Evolutionary conservation across 192 early-diverging fungal genomes (phyloP).

Genomic region (Chytriomyces hyalinus): DNA sequence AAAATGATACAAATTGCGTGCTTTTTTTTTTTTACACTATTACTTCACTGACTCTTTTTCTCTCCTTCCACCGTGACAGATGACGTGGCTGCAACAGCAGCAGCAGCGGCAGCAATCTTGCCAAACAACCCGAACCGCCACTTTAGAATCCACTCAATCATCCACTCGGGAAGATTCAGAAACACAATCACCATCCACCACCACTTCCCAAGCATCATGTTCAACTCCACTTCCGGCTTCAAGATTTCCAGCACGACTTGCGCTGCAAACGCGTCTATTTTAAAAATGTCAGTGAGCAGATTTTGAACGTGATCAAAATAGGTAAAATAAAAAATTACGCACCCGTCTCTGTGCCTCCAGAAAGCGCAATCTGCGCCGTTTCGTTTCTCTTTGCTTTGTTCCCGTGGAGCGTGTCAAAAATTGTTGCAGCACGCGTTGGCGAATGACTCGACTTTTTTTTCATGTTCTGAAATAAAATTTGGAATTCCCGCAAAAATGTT

Average conservation of each 20-base stretch:
- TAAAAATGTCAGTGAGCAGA: no score
- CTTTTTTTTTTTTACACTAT: no score
- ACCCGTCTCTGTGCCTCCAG: constrained; percentile 18
- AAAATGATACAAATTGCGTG: no score
- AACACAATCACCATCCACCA: constrained; percentile 38
- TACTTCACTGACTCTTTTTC: no score
- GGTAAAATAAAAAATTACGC: no score
- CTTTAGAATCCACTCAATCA: constrained; percentile 36
- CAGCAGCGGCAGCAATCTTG: neutral
- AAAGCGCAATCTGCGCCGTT: neutral
- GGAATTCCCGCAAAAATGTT: neutral
- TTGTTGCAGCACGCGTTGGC: neutral
- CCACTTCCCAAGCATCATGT: constrained; percentile 32
- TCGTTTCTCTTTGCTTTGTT: neutral
- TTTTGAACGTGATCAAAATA: no score
- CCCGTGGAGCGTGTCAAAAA: neutral
- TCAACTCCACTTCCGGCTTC: neutral
- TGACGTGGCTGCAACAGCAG: no score
- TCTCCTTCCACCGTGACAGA: no score
- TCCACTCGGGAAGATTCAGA: constrained; percentile 27
- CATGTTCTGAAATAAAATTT: neutral
- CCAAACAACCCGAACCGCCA: constrained; percentile 27
- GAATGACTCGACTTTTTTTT: neutral
- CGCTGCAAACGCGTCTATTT: constrained; percentile 12
- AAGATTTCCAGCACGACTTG: constrained; percentile 15